Conservation (phyloP, 2,329 filamentous ascomycete species). For the Colletotrichum incanum region DNA sequence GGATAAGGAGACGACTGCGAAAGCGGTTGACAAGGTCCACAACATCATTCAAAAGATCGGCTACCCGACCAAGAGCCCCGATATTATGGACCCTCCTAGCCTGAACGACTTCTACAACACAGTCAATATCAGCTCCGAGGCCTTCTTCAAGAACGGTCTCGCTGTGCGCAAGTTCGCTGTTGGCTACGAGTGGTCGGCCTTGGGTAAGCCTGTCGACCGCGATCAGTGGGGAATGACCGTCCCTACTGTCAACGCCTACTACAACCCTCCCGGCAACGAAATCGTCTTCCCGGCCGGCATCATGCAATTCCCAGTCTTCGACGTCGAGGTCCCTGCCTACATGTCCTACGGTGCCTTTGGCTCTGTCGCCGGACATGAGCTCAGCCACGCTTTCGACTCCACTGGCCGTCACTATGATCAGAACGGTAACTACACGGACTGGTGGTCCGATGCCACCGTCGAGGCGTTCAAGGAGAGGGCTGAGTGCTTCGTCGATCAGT, state of each 20-base stretch:
- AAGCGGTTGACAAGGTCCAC: slow-evolving; percentile 75
- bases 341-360: slow-evolving; percentile 80
- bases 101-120: slow-evolving; percentile 71
- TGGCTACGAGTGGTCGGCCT: slow-evolving; percentile 67
- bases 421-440: slow-evolving; percentile 75
- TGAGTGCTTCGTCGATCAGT: slow-evolving; percentile 79
- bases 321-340: slow-evolving; percentile 74
- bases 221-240: slow-evolving; percentile 74
- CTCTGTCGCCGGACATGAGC: slow-evolving; percentile 77
- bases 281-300: slow-evolving; percentile 80
- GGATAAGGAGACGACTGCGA: slow-evolving; percentile 71
- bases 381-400: slow-evolving; percentile 80
- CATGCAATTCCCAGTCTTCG: slow-evolving; percentile 78
- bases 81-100: slow-evolving; percentile 71
- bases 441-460: slow-evolving; percentile 76
- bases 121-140: slow-evolving; percentile 64
- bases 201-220: slow-evolving; percentile 73
- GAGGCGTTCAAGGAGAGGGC: slow-evolving; percentile 71
- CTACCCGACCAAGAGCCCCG: slow-evolving; percentile 74
- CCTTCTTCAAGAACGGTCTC: slow-evolving; percentile 73
- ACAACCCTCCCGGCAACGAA: slow-evolving; percentile 75
- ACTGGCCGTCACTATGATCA: slow-evolving; percentile 76
- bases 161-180: slow-evolving; percentile 65
- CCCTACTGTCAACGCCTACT: slow-evolving; percentile 77
- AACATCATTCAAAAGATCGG: slow-evolving; percentile 80